Conservation (phyloP, 768 basidiomycete species). For the Boletus tomentosulus region DNA sequence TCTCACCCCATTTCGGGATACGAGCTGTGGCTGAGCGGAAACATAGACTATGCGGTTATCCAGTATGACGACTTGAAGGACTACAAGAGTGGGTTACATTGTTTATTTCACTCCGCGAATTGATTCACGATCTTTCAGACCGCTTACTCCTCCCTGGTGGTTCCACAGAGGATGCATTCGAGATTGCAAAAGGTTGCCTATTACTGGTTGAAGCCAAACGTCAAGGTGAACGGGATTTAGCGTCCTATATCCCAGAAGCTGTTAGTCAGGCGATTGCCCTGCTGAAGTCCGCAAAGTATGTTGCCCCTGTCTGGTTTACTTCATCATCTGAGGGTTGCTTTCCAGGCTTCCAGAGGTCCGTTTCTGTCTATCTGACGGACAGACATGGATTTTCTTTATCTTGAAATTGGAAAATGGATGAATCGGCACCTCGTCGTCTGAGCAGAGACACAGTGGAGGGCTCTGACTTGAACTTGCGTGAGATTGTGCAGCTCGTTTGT, state of each 20-base stretch:
- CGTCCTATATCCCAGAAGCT: background rate
- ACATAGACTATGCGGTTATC: background rate
- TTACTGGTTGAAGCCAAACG: background rate
- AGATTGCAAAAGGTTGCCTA: background rate
- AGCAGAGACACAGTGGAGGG: background rate
- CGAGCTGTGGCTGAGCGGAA: background rate
- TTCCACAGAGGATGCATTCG: background rate
- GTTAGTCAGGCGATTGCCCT: background rate
- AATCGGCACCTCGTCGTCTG: background rate
- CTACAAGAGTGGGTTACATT: background rate
- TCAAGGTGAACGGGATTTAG: background rate
- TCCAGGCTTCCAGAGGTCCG: background rate
- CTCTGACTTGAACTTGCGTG: background rate
- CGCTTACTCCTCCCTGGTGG: background rate
- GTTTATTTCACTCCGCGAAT: background rate
- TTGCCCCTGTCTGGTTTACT: no score
- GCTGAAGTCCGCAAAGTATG: background rate
- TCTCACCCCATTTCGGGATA: background rate
- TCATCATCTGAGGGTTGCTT: background rate
- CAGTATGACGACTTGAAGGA: background rate
- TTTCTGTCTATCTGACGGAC: slow-evolving; percentile 1
- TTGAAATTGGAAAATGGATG: background rate
- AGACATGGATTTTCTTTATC: background rate
- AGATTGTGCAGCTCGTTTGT: background rate
- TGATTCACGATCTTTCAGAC: background rate